phyloP scores from a whole-genome alignment of 1,284 basidiomycete species.

The Puccinia polysora region DNA sequence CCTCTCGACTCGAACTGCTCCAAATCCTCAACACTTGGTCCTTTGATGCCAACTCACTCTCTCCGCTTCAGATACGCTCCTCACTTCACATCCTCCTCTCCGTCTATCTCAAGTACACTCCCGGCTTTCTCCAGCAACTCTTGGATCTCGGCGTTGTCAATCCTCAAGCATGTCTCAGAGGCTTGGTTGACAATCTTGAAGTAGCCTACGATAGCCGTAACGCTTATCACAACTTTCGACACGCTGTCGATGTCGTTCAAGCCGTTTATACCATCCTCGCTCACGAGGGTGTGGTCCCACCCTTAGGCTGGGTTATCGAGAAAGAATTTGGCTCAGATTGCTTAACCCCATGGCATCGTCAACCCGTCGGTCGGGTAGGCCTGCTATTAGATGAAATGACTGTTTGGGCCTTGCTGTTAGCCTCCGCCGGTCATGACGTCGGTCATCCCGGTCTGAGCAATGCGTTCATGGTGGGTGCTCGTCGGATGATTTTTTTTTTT shows the following conservation, averaged over 20 bases:
- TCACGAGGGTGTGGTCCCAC: conserved; percentile 71
- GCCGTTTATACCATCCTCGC: conserved; percentile 78
- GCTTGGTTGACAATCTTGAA: conserved; percentile 60
- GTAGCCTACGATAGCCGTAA: conserved; percentile 81
- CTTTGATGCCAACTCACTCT: conserved; percentile 35
- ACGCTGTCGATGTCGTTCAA: conserved; percentile 89
- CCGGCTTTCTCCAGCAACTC: conserved; percentile 23
- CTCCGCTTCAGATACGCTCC: conserved; percentile 16
- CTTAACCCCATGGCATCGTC: background rate
- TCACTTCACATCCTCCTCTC: conserved; percentile 66
- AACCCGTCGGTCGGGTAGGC: conserved; percentile 56
- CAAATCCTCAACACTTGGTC: conserved; percentile 10
- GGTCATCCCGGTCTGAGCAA: conserved; percentile 90
- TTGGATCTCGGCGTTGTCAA: background rate
- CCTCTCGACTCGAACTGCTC: background rate
- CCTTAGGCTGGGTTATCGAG: conserved; percentile 60
- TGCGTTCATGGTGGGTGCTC: conserved; percentile 71
- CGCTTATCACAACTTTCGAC: conserved; percentile 91
- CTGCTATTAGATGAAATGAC: conserved; percentile 63
- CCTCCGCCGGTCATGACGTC: conserved; percentile 89
- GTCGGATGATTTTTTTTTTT: conserved; percentile 3
- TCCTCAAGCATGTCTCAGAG: conserved; percentile 14
- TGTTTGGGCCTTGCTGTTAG: conserved; percentile 74
- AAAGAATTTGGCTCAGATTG: conserved; percentile 36
- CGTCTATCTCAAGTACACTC: conserved; percentile 55